These are phyloP conservation scores for Leptodontidium sp. DNA, from an alignment of 2,329 filamentous ascomycete genomes.

Conservation along the genomic window DNA sequence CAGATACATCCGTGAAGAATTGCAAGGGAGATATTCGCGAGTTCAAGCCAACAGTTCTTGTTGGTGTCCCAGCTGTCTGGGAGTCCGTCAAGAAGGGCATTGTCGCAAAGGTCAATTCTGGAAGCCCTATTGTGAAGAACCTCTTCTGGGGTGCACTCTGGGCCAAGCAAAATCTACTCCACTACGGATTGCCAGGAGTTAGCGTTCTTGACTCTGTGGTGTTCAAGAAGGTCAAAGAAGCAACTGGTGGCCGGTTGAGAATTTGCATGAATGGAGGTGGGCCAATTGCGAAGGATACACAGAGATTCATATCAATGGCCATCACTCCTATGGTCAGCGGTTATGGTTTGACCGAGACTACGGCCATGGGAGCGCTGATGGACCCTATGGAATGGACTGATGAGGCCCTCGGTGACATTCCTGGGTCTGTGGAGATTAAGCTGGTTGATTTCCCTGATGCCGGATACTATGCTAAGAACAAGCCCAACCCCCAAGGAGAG, in stretches of 20 bases:
- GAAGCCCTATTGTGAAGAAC: slow-evolving; percentile 73
- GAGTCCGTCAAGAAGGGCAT: slow-evolving; percentile 98
- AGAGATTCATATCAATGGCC: slow-evolving; percentile 89
- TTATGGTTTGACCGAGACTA: slow-evolving; percentile 94
- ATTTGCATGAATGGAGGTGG: slow-evolving; percentile 96
- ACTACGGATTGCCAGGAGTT: slow-evolving; percentile 68
- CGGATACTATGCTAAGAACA: slow-evolving; percentile 77
- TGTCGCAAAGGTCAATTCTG: slow-evolving; percentile 70
- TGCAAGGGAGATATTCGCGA: slow-evolving; percentile 94
- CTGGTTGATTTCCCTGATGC: slow-evolving; percentile 89
- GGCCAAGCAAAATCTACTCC: slow-evolving; percentile 66
- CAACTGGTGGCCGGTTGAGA: slow-evolving; percentile 87
- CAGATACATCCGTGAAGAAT: slow-evolving; percentile 85
- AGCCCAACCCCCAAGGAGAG: slow-evolving; percentile 84
- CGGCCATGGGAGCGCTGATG: slow-evolving; percentile 81
- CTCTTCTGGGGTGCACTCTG: slow-evolving; percentile 77
- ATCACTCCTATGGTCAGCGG: slow-evolving; percentile 94
- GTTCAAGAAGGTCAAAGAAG: slow-evolving; percentile 90
- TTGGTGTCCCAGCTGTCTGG: slow-evolving; percentile 96
- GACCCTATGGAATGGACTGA: slow-evolving; percentile 87
- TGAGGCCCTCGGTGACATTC: slow-evolving; percentile 78
- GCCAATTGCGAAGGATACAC: slow-evolving; percentile 86
- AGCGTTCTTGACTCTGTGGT: slow-evolving; percentile 81
- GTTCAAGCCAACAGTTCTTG: slow-evolving; percentile 86
- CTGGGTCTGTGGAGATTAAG: slow-evolving; percentile 84